Conservation (phyloP, 2,329 filamentous ascomycete genomes). For the Xylariaceae sp. region DNA sequence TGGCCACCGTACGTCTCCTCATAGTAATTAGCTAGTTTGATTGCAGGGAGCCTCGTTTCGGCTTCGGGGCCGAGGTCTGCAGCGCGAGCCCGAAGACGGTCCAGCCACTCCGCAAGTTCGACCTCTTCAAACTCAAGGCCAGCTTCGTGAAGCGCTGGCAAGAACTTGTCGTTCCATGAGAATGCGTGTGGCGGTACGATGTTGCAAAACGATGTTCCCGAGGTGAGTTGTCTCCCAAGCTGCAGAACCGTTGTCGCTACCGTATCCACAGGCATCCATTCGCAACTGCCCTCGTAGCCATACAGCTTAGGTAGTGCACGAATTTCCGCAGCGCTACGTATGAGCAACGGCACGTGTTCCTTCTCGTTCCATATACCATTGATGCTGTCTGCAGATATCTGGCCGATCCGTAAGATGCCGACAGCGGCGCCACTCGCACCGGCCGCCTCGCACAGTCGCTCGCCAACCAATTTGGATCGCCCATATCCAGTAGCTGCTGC, state of each 20-base stretch:
- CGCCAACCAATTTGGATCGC: slow-evolving; percentile 36
- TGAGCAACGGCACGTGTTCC: slow-evolving; percentile 26
- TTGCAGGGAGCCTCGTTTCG: slow-evolving; percentile 22
- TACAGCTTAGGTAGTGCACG: slow-evolving; percentile 21
- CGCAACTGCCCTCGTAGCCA: slow-evolving; percentile 22
- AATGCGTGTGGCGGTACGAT: slow-evolving; percentile 29
- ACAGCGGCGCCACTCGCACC: slow-evolving; percentile 21
- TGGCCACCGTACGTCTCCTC: slow-evolving; percentile 17
- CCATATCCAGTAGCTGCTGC: slow-evolving; percentile 31
- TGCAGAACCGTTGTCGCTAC: slow-evolving; percentile 26
- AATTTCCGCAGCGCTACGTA: slow-evolving; percentile 21
- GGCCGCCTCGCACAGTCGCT: slow-evolving; percentile 32
- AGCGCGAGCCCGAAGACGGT: slow-evolving; percentile 23
- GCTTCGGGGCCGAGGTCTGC: slow-evolving; percentile 21
- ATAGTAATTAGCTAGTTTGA: slow-evolving; percentile 26
- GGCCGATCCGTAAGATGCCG: slow-evolving; percentile 33
- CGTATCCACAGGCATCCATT: slow-evolving; percentile 32
- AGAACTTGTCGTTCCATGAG: slow-evolving; percentile 32
- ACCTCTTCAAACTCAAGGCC: slow-evolving; percentile 35
- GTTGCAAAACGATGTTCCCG: slow-evolving; percentile 22
- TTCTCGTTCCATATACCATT: slow-evolving; percentile 28
- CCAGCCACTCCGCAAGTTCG: slow-evolving; percentile 31
- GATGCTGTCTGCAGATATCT: slow-evolving; percentile 32
- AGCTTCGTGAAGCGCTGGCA: slow-evolving; percentile 25
- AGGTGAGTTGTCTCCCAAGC: slow-evolving; percentile 14